Base-by-base conservation (phyloP, 2,329 filamentous ascomycete species). In the Penicillium sp. region DNA sequence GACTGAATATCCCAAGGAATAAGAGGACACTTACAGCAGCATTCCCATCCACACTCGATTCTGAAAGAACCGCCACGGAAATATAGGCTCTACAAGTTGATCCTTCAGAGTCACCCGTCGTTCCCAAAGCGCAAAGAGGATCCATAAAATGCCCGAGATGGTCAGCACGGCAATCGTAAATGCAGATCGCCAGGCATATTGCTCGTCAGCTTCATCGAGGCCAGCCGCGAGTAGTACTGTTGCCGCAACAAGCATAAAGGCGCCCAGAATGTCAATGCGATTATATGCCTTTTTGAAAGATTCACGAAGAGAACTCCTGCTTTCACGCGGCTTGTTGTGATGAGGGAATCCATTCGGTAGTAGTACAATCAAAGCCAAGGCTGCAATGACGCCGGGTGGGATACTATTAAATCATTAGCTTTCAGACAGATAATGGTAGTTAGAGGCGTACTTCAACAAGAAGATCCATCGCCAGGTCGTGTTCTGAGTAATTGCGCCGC, bases 401-500 rank as follows among this genome's bases (percentile, higher is more conserved):
- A 50, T 20, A 20, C 53, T 55, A 18, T 47, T 12, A 4, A 47
- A 14, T 23, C 20, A 24, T 46, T 21, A 46, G 43, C 45, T 47
- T 14, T 16, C 24, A 47, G 26, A 47, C 5, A 14, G 11, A 14
- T 11, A 6, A 5, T 18, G 18, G 20, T 9, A 26, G 18, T 14
- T 26, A 9, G 16, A 26, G 26, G n/a, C 55, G 43, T 51, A 57
- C 55, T 65, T 62, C 51, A 65, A 40, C 24, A 64, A 42, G 49
- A 66, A 66, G 12, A 63, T 46, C 64, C 64, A 66, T 59, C 64
- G 56, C 64, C 64, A 66, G 2, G 61, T 59, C 3, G 58, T 45
- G 8, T 59, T 21, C 7, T 58, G 26, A 12, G 50, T 59, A 21
- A 65, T 62, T 16, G 57, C 58, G 30, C 64, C 64, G 5, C 64